Evolutionary conservation across 2,329 filamentous ascomycete genomes (phyloP).

Genomic region (Fusarium pseudocircinatum): DNA sequence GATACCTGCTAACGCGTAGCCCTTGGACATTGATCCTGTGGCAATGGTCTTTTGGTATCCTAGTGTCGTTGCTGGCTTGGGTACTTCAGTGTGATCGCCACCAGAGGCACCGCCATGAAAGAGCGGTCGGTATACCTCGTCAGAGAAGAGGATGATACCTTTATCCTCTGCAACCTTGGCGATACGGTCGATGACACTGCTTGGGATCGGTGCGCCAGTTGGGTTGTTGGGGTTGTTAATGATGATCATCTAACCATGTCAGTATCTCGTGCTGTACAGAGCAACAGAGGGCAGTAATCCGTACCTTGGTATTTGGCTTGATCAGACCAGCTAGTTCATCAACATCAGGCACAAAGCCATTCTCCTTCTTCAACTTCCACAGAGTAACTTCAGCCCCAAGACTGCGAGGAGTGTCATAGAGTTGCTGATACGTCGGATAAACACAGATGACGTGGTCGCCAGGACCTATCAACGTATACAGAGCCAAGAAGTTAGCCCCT

Average conservation of each 20-base stretch:
- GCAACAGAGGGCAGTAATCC: background rate
- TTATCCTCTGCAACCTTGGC: slow-evolving; percentile 70
- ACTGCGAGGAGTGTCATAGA: slow-evolving; percentile 78
- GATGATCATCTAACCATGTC: slow-evolving; percentile 53
- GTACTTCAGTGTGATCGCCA: slow-evolving; percentile 56
- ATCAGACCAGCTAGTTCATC: slow-evolving; percentile 73
- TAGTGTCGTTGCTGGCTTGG: slow-evolving; percentile 72
- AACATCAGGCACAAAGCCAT: slow-evolving; percentile 74
- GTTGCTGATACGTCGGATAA: slow-evolving; percentile 87
- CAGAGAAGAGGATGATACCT: slow-evolving; percentile 73
- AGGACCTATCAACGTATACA: slow-evolving; percentile 76
- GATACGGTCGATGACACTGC: slow-evolving; percentile 66
- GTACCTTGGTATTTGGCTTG: slow-evolving; percentile 74
- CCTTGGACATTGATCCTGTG: slow-evolving; percentile 86
- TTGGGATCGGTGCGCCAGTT: slow-evolving; percentile 76
- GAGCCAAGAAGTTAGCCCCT: slow-evolving; percentile 78
- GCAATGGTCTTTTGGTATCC: slow-evolving; percentile 76
- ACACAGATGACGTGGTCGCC: slow-evolving; percentile 88
- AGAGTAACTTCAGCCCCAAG: slow-evolving; percentile 80
- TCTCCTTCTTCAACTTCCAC: slow-evolving; percentile 74
- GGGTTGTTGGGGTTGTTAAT: slow-evolving; percentile 84
- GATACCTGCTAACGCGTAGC: slow-evolving; percentile 83
- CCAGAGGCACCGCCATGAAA: slow-evolving; percentile 72
- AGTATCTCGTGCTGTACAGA: rapidly evolving
- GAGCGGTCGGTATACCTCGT: slow-evolving; percentile 87